Percentiles rank a stretch among this genome's conserved stretches.
Evolutionary conservation across 108 stramenopile genomes (phyloP).

Genomic region (Poteriospumella lacustris): DNA sequence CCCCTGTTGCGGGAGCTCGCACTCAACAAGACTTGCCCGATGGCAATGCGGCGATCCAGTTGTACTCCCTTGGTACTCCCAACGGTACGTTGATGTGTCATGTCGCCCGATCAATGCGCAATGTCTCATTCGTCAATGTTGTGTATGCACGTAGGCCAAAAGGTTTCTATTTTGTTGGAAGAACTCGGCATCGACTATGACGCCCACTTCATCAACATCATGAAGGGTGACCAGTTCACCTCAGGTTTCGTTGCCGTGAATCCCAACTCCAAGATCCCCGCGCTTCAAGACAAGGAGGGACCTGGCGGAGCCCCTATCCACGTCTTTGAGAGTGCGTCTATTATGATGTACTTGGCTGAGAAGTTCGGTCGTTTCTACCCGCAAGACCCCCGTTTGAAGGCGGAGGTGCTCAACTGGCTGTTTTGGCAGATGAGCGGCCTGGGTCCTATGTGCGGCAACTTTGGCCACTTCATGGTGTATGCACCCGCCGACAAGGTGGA

Average conservation of each 20-base stretch:
- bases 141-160: conserved; percentile 43
- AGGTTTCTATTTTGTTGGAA: conserved; percentile 73
- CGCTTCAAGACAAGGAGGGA: conserved; percentile 55
- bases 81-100: conserved; percentile 46
- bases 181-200: conserved; percentile 48
- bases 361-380: conserved; percentile 60
- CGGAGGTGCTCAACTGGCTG: conserved; percentile 70
- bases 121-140: too few relatives aligned
- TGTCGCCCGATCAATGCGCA: neutral
- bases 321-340: conserved; percentile 71
- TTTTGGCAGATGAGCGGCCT: conserved; percentile 68
- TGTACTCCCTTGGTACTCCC: conserved; percentile 72
- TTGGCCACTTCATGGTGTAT: conserved; percentile 69
- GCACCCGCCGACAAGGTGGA: conserved; percentile 57
- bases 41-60: conserved; percentile 67
- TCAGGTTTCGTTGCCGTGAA: conserved; percentile 71
- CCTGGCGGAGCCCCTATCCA: conserved; percentile 51
- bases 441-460: conserved; percentile 69
- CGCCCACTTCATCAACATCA: conserved; percentile 54
- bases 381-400: conserved; percentile 37
- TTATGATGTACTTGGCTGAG: conserved; percentile 72
- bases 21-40: conserved; percentile 53
- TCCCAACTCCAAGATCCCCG: conserved; percentile 83
- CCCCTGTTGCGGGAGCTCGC: conserved; percentile 60
- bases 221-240: conserved; percentile 66